Percentiles rank a stretch among this genome's conserved stretches.
Evolutionary conservation across 176 grass and related monocot genomes (phyloP).

Genomic region (Pontederia paniculata): DNA sequence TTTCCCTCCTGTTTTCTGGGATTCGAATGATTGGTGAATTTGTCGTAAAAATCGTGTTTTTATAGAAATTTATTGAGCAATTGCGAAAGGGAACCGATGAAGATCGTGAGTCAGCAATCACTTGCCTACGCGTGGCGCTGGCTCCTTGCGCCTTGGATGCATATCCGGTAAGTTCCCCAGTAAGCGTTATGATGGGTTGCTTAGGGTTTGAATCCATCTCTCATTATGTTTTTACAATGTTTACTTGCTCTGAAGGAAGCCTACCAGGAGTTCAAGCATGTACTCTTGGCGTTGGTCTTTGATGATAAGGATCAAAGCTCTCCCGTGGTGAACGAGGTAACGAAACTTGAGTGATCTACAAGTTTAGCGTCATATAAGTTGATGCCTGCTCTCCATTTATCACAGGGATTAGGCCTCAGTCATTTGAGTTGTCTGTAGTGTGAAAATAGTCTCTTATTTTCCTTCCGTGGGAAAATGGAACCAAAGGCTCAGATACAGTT

Average conservation of each 20-base stretch:
- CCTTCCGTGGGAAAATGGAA: no score
- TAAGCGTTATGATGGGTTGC: neutral
- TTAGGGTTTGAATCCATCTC: neutral
- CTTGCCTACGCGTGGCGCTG: constrained; percentile 60
- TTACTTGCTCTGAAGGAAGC: constrained; percentile 60
- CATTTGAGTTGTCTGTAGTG: no score
- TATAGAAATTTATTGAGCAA: constrained; percentile 91
- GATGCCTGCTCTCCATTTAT: no score
- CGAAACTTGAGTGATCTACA: neutral
- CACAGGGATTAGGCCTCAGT: no score
- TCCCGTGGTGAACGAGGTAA: constrained; percentile 75
- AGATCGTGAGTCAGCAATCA: constrained; percentile 57
- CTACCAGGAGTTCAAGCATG: constrained; percentile 99
- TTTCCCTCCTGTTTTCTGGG: neutral
- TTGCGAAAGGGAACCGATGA: constrained; percentile 61
- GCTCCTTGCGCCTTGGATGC: constrained; percentile 89
- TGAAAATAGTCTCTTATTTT: no score
- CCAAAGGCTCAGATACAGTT: no score
- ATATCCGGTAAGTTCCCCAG: constrained; percentile 68
- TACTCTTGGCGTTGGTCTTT: constrained; percentile 83
- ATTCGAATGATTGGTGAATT: neutral
- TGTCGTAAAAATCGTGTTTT: neutral
- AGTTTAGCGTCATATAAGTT: no score
- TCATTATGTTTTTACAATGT: neutral
- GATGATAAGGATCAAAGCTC: constrained; percentile 83